Evolutionary conservation across 108 stramenopile species (phyloP).

Genomic region (Hondaea fermentalgiana): DNA sequence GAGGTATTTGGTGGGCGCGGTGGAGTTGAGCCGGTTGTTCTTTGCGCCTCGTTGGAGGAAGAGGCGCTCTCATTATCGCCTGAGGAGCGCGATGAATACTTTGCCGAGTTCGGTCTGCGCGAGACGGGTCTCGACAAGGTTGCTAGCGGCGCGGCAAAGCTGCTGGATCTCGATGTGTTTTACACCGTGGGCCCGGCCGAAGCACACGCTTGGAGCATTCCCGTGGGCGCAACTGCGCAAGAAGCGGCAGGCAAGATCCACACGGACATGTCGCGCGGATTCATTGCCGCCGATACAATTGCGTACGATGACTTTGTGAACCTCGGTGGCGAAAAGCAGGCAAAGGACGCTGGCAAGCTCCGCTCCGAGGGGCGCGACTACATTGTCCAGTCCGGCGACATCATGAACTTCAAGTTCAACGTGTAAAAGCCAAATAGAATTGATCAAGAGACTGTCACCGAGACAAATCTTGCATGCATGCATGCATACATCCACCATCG

Average conservation of each 20-base stretch:
- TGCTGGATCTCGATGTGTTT: conserved; percentile 83
- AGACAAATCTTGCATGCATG: too few relatives aligned
- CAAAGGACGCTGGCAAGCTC: conserved; percentile 74
- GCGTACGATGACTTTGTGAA: conserved; percentile 78
- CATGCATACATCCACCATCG: too few relatives aligned
- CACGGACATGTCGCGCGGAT: conserved; percentile 92
- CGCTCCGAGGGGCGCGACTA: conserved; percentile 97
- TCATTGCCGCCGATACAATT: conserved; percentile 95
- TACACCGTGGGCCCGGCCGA: conserved; percentile 91
- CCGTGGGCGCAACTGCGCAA: conserved; percentile 83
- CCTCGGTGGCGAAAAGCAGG: conserved; percentile 76
- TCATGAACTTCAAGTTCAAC: conserved; percentile 95
- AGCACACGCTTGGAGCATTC: conserved; percentile 93
- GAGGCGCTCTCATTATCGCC: conserved; percentile 17
- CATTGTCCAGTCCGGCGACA: conserved; percentile 91
- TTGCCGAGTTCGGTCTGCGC: neutral
- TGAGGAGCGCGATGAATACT: neutral
- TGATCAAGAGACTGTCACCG: too few relatives aligned
- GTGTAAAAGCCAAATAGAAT: conserved; percentile 41
- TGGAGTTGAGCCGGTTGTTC: neutral
- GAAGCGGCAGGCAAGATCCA: conserved; percentile 95
- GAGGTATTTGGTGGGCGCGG: conserved; percentile 36
- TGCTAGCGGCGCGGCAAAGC: neutral
- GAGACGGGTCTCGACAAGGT: neutral
- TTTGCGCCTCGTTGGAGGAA: conserved; percentile 29